Base-by-base conservation (phyloP, 495 filamentous ascomycete species). In the Pseudomonodictys pantanalensis region DNA sequence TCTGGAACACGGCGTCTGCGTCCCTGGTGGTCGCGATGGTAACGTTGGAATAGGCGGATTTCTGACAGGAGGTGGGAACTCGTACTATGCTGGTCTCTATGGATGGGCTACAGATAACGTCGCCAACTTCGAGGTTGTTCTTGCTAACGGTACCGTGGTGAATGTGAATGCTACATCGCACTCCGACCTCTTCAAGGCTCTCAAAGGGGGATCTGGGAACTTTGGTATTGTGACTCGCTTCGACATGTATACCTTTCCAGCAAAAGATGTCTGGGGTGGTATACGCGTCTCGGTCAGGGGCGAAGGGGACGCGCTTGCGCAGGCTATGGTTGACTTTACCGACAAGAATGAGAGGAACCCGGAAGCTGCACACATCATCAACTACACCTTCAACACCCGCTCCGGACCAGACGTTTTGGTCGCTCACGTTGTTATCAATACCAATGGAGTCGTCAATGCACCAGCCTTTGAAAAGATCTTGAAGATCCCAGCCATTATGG, bases 31-130 rank as follows among this genome's bases (percentile, higher is more conserved):
- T 20, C 48, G 65, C n/a, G 45, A 43, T 30, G 75, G 74, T 20
- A 72, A 73, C 48, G 75, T 76, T 0, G 76, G 76, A 6, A 72
- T 80, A 3, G 78, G 77, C 39, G 78, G 78, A 0, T 77, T 57
- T 26, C 52, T 58, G 3, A 26, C 49, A 12, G 60, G 60, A 6
- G 60, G 53, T 11, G 60, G 60, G n/a, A 52, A 35, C 24, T 57
- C 52, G 24, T 63, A 44, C 32, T 58, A 57, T 32, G 41, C 46
- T 74, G 82, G 61, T 11, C 32, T 26, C 7, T 29, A 83, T 57
- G 83, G 82, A 11, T 84, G 78, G 77, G 80, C 78, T 7, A 77
- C 78, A 43, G 77, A 81, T 50, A 57, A 10, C 5, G 63, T 62
- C 46, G 29, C 45, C 11, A 59, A 56, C 48, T 84, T 68, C 24